Base-by-base conservation (phyloP, 2,329 filamentous ascomycete genomes). In the Leptosphaerulina australis region DNA sequence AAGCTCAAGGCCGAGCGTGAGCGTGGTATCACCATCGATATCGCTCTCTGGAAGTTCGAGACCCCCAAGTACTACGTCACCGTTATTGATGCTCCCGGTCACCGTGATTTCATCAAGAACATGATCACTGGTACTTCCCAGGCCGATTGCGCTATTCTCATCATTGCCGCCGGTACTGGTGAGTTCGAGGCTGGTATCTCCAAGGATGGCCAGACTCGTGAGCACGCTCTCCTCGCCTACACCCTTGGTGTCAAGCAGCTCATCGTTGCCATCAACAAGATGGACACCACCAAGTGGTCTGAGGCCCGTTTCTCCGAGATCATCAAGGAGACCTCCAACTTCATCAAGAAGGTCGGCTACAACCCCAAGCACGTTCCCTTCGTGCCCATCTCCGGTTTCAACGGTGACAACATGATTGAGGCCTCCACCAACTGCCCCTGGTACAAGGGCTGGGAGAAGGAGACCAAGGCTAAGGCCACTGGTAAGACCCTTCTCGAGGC, bases 31-130 rank as follows among this genome's bases (percentile, higher is more conserved):
- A 99, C 94, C 83, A 88, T 99, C 77, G 94, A 97, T 82, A 97
- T 97, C 78, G 94, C 94, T 72, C 92, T 97, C 81, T 97, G 94
- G 94, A 97, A 97, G 90, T 97, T 97, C 87, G 91, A 97, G 85
- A 97, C 94, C 74, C 87, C 89, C 76, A 95, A 89, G 83, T 97
- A 96, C 86, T 88, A 91, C 78, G 91, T 97, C 81, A 97, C 93
- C 74, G 92, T 97, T 84, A 97, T 53, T 35, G 68, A 99, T 77
- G 94, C 94, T 80, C 94, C 94, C 76, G 94, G 94, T 83, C 94
- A 99, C 83, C 93, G 94, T 94, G 94, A 99, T 79, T 99, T 97
- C 87, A 97, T 99, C 91, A 99, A 99, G 93, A 99, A 97, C 92
- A 99, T 99, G 94, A 99, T 99, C 81, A 97, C 94, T 88, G 94